Conservation (phyloP, 2,329 filamentous ascomycete species). For the Epichloe uncinata region DNA sequence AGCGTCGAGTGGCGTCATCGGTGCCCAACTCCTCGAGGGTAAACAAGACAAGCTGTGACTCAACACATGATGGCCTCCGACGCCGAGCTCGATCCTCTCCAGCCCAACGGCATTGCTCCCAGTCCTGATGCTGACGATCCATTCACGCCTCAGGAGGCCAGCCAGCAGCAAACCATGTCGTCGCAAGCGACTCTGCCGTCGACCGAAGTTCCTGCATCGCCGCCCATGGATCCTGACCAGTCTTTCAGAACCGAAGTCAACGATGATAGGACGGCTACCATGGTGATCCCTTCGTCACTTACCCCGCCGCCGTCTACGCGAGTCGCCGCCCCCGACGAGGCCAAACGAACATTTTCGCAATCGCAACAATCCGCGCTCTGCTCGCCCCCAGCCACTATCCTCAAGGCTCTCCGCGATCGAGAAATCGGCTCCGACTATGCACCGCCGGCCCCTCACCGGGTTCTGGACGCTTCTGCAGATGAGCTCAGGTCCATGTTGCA, state of each 20-base stretch:
- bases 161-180: slow-evolving; percentile 17
- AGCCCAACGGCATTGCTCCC: slow-evolving; percentile 20
- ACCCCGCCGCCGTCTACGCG: slow-evolving; percentile 46
- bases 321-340: slow-evolving; percentile 20
- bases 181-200: slow-evolving; percentile 44
- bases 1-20: neutral
- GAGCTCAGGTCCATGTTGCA: slow-evolving; percentile 45
- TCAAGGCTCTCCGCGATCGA: slow-evolving; percentile 21
- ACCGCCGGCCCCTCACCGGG: slow-evolving; percentile 33
- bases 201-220: slow-evolving; percentile 42
- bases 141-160: slow-evolving; percentile 18
- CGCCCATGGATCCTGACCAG: slow-evolving; percentile 33
- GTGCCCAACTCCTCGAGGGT: neutral
- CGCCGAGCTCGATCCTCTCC: slow-evolving; percentile 19
- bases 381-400: slow-evolving; percentile 39
- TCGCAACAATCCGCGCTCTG: slow-evolving; percentile 36
- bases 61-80: slow-evolving; percentile 21
- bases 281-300: slow-evolving; percentile 42
- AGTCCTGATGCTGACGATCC: slow-evolving; percentile 19
- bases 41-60: neutral
- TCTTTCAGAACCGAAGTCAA: slow-evolving; percentile 38
- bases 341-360: slow-evolving; percentile 19
- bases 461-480: slow-evolving; percentile 39
- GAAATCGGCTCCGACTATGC: slow-evolving; percentile 26
- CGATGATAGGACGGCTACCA: slow-evolving; percentile 30